phyloP scores from a whole-genome alignment of 208 protist species.

The Crithidia fasciculata region DNA sequence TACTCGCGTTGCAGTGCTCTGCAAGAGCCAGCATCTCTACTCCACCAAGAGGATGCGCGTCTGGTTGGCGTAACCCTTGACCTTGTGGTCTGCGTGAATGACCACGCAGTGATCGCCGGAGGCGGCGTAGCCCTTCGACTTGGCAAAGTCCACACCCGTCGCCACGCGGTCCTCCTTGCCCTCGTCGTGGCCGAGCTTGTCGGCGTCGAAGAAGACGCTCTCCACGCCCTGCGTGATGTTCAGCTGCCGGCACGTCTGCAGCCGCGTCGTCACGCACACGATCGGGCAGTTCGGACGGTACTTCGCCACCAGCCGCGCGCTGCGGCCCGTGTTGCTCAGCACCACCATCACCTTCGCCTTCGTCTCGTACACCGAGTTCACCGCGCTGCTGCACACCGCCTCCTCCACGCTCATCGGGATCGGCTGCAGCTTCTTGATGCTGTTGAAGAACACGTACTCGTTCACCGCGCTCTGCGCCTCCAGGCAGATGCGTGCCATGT shows the following conservation, averaged over 20 bases:
- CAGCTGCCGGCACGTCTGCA: constrained; percentile 87
- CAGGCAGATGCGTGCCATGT: constrained; percentile 94
- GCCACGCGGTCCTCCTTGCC: constrained; percentile 63
- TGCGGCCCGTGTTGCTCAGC: constrained; percentile 92
- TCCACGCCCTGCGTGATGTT: constrained; percentile 82
- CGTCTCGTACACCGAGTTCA: constrained; percentile 94
- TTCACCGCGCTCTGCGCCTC: constrained; percentile 87
- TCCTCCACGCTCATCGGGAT: constrained; percentile 88
- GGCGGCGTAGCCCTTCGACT: constrained; percentile 51
- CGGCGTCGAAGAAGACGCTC: constrained; percentile 78
- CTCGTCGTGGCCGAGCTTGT: constrained; percentile 63
- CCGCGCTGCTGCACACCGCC: constrained; percentile 93
- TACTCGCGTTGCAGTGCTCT: not conserved
- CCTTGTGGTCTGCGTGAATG: constrained; percentile 83
- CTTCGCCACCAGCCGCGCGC: constrained; percentile 95
- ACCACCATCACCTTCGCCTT: constrained; percentile 91
- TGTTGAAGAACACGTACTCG: constrained; percentile 83
- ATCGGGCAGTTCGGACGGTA: constrained; percentile 96
- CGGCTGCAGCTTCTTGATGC: constrained; percentile 83
- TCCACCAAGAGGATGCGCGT: constrained; percentile 73
- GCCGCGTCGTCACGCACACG: constrained; percentile 86
- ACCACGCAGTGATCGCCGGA: constrained; percentile 76
- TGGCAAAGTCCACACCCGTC: constrained; percentile 64
- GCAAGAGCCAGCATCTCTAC: constrained; percentile 13
- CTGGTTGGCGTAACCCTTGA: constrained; percentile 91